These are phyloP conservation scores for Ophiostoma fasciatum DNA, from an alignment of 2,329 filamentous ascomycete species.

Conservation along the genomic window DNA sequence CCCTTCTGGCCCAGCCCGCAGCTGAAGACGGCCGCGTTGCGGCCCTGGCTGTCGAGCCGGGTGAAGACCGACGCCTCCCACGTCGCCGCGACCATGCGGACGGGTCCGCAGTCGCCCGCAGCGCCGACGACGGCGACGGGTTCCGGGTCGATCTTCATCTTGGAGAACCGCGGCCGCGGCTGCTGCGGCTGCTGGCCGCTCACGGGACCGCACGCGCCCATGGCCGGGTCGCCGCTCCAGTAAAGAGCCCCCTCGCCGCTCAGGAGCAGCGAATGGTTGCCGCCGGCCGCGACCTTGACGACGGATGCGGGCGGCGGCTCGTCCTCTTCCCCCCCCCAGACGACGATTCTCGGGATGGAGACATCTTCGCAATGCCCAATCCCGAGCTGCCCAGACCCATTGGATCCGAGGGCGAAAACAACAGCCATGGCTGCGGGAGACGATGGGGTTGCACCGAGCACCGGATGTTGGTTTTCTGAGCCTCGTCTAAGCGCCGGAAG, in stretches of 20 bases:
- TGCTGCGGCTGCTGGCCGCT: constrained; percentile 8
- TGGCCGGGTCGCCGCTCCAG: constrained; percentile 45
- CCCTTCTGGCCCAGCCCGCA: constrained; percentile 56
- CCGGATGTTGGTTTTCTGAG: too few species aligned
- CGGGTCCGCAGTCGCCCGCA: constrained; percentile 17
- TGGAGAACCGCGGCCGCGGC: constrained; percentile 13
- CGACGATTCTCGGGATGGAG: constrained; percentile 45
- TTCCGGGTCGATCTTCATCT: constrained; percentile 27
- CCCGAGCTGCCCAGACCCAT: constrained; percentile 61
- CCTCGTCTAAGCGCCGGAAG: too few species aligned
- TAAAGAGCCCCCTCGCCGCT: constrained; percentile 44
- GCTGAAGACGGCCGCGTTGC: constrained; percentile 38
- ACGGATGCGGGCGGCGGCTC: constrained; percentile 21
- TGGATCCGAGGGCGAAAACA: constrained; percentile 59
- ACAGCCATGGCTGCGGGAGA: constrained; percentile 25
- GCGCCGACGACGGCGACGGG: too few species aligned
- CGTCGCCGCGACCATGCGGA: constrained; percentile 48
- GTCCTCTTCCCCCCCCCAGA: constrained; percentile 40
- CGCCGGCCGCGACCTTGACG: constrained; percentile 43
- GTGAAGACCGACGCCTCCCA: constrained; percentile 64
- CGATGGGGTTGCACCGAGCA: neutral
- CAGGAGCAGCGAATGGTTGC: constrained; percentile 74
- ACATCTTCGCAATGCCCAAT: constrained; percentile 59
- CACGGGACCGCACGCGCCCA: constrained; percentile 38
- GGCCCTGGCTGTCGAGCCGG: constrained; percentile 26